Evolutionary conservation across 768 basidiomycete species (phyloP).

Genomic region (Xerocomellus intermedius): DNA sequence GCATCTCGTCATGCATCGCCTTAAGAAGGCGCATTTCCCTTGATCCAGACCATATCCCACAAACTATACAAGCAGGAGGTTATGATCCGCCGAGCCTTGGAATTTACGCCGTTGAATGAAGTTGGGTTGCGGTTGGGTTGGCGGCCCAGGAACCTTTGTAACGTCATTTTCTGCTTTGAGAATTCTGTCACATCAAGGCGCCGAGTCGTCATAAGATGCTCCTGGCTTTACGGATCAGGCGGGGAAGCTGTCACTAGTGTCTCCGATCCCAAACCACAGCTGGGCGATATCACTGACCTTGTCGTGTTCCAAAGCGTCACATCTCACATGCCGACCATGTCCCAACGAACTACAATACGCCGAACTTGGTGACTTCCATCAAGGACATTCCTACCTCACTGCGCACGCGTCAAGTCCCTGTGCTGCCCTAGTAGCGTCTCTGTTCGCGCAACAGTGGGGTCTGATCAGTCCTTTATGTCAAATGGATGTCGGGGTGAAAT

Average conservation of each 20-base stretch:
- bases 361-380: background rate
- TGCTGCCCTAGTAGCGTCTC: too few species aligned
- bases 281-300: background rate
- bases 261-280: background rate
- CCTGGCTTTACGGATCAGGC: background rate
- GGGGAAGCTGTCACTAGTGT: background rate
- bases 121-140: constrained; percentile 5
- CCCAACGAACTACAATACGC: background rate
- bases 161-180: background rate
- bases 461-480: too few species aligned
- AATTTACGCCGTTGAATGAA: constrained; percentile 25
- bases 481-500: background rate
- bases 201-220: background rate
- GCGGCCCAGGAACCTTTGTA: background rate
- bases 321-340: background rate
- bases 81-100: constrained; percentile 34
- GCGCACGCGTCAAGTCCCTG: background rate
- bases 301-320: background rate
- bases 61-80: constrained; percentile 30
- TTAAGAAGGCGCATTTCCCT: constrained; percentile 31
- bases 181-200: too few species aligned
- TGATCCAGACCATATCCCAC: constrained; percentile 37
- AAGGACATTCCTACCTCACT: background rate
- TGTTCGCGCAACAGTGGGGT: too few species aligned
- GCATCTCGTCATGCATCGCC: constrained; percentile 22